Evolutionary conservation across 75 land plant genomes (phyloP), one percentile per base, ranked within the genome.

Genomic region (Cryptomeria japonica): DNA sequence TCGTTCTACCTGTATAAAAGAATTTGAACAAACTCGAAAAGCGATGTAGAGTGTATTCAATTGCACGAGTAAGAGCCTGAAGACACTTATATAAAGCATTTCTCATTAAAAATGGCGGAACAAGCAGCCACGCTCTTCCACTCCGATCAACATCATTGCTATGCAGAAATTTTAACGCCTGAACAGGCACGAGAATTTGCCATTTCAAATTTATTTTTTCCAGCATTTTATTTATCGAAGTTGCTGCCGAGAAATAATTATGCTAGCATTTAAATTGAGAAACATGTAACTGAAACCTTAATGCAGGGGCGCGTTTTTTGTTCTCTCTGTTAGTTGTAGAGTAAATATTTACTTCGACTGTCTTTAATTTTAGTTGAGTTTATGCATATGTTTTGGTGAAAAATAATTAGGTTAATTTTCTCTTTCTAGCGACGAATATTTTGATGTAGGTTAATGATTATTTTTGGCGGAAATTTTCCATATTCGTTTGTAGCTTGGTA

Each of bases 81-180:
- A 31, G 36, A 34, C 36, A 75, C 13, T 31, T 31, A 10, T 36
- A 47, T 15, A 15, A 12, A 39, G 18, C 13, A 0, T 76, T 76
- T 36, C 37, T 34, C 16, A 11, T 3, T 10, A 32, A 73, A 73
- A 73, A 73, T 73, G 77, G 77, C 34, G 78, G 78, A 36, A 34
- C 78, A 76, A 9, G 18, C 34, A 15, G 12, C 37, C 34, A 76
- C 78, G 37, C 49, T 83, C 84, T 92, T 94, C 90, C 89, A 88
- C 89, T 37, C 94, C 51, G 95, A 94, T 88, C 92, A 92, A 72
- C 85, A 86, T 0, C 94, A 91, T 80, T 93, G 93, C 86, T 87
- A 89, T 68, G 95, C 94, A 75, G 93, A 94, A 42, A 91, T 93
- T 72, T 88, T 93, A 41, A 64, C 92, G 7, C 53, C 53, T 12